Evolutionary conservation across 2,329 filamentous ascomycete genomes (phyloP), one percentile per base, ranked within the genome.

Genomic region (Aurifilum marmelostoma): DNA sequence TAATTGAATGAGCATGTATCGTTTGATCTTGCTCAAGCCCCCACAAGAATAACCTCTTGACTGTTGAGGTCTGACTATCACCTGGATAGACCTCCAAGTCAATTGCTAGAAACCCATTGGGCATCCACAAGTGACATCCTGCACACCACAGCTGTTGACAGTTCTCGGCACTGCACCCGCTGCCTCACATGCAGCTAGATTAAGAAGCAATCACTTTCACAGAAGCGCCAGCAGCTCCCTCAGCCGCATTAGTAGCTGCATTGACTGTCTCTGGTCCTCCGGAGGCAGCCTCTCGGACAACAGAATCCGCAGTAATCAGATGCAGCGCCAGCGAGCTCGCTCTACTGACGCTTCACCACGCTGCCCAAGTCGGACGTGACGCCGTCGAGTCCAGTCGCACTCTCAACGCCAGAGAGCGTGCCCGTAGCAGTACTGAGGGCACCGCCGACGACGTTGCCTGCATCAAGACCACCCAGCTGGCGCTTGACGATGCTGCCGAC

Each of bases 251-350:
- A 5, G 24, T 16, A 3, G 18, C 29, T 18, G 54, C 14, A 32
- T n/a, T n/a, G n/a, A n/a, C n/a, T n/a, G n/a, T n/a, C n/a, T n/a
- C n/a, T n/a, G n/a, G n/a, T n/a, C n/a, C n/a, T n/a, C n/a, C n/a
- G n/a, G 54, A 58, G 54, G 27, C 16, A 58, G 14, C 27, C 16
- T 18, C 27, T 5, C 54, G 27, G 16, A 14, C 54, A 29, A 34
- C 54, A 58, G 54, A 32, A 27, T 58, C 54, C n/a, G 54, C 54
- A 34, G 54, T 58, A 24, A n/a, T n/a, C n/a, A n/a, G 54, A 58
- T 6, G 8, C 54, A 58, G 29, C 27, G 27, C 54, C 6, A 18
- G 21, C 27, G 7, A 27, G 27, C 18, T 16, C 43, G 18, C n/a
- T n/a, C n/a, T n/a, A n/a, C 3, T 24, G 52, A 24, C 52, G 52